Conservation (phyloP, 176 grass and related monocot genomes). For the Luzula sylvatica region DNA sequence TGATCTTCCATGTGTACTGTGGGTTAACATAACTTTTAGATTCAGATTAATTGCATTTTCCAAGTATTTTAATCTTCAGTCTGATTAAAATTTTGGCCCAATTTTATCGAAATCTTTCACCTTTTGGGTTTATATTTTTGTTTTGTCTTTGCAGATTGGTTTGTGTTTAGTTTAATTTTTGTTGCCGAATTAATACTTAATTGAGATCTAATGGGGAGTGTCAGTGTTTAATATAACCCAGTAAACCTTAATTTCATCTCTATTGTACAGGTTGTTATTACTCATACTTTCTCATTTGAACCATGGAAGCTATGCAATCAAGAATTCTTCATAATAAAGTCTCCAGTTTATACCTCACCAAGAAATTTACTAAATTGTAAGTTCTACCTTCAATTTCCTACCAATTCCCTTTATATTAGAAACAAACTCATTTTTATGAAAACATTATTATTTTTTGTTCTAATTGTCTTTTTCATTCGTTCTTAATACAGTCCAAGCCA, state of each 20-base stretch:
- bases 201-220: too few species aligned
- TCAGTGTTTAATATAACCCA: too few species aligned
- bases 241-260: neutral
- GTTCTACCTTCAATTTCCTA: neutral
- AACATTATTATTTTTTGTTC: neutral
- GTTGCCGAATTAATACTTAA: too few species aligned
- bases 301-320: conserved; percentile 12
- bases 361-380: conserved; percentile 8
- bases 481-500: neutral
- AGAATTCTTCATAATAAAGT: neutral
- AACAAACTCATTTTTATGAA: neutral
- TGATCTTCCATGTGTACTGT: too few species aligned
- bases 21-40: too few species aligned
- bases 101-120: too few species aligned
- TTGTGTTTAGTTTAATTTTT: too few species aligned
- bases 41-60: too few species aligned
- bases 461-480: neutral
- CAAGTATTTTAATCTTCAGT: too few species aligned
- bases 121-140: too few species aligned
- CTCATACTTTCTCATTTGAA: neutral
- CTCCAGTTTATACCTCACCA: neutral
- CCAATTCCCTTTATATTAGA: neutral
- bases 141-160: too few species aligned
- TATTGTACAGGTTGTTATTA: conserved; percentile 8
- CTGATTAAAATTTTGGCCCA: too few species aligned